phyloP scores from a whole-genome alignment of 2,329 filamentous ascomycete species.

The Paracamarosporium sp. region DNA sequence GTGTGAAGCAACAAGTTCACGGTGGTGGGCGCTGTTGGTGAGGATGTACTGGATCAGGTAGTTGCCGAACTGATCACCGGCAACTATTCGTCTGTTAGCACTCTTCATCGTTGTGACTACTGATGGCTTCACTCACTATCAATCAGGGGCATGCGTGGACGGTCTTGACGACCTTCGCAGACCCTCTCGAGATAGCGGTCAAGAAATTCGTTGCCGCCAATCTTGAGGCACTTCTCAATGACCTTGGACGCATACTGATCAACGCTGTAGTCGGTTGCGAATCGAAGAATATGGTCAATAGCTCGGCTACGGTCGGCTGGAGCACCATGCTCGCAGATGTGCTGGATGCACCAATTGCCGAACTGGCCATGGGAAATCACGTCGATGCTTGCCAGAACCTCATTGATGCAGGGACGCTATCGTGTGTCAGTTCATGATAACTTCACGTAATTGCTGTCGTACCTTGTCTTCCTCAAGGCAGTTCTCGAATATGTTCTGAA shows the following conservation, averaged over 20 bases:
- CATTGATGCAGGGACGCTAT: slow-evolving; percentile 94
- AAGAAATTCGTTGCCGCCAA: slow-evolving; percentile 88
- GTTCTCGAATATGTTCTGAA: slow-evolving; percentile 99
- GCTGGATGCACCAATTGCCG: slow-evolving; percentile 99
- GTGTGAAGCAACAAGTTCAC: slow-evolving; percentile 89
- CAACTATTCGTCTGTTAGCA: slow-evolving; percentile 60
- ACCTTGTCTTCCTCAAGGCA: slow-evolving; percentile 99
- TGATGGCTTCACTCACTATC: slow-evolving; percentile 68
- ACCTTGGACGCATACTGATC: slow-evolving; percentile 99
- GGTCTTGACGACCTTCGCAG: slow-evolving; percentile 87
- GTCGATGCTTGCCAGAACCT: slow-evolving; percentile 93
- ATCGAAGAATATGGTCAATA: slow-evolving; percentile 92
- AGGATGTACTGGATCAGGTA: slow-evolving; percentile 98
- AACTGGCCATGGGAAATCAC: slow-evolving; percentile 97
- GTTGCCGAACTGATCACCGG: slow-evolving; percentile 98
- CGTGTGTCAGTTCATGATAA: not conserved
- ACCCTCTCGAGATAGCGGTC: slow-evolving; percentile 92
- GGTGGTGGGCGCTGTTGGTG: slow-evolving; percentile 87
- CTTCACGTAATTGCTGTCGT: slow-evolving; percentile 20
- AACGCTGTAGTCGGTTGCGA: slow-evolving; percentile 95
- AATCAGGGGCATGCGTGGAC: slow-evolving; percentile 94
- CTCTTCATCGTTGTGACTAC: too few species aligned
- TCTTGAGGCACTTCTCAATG: slow-evolving; percentile 98
- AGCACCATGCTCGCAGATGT: slow-evolving; percentile 95
- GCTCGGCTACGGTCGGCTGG: slow-evolving; percentile 90